Evolutionary conservation across 2,329 filamentous ascomycete species (phyloP).

Genomic region (Ascochyta clinopodiicola): DNA sequence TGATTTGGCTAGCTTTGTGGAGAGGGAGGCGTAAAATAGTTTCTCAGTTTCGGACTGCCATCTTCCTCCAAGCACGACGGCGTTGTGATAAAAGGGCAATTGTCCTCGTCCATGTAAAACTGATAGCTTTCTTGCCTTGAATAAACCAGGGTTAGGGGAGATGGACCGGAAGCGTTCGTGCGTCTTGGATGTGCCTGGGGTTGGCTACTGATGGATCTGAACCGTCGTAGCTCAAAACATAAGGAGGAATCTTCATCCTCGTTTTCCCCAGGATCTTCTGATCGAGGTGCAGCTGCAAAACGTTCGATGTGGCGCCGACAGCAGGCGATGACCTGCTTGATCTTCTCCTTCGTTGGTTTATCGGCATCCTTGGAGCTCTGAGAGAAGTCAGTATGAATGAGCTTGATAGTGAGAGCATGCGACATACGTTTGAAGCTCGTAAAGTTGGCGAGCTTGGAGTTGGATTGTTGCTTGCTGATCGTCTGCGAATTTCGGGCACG

Average conservation of each 20-base stretch:
- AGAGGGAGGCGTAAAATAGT: neutral
- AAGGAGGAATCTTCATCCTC: neutral
- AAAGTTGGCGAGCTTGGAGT: neutral
- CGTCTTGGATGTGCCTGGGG: neutral
- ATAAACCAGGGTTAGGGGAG: neutral
- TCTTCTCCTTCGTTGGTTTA: neutral
- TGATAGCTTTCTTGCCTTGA: constrained; percentile 5
- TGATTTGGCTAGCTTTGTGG: neutral
- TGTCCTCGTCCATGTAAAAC: constrained; percentile 15
- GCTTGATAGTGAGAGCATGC: neutral
- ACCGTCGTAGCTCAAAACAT: constrained; percentile 9
- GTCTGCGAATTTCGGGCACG: neutral
- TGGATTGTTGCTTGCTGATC: neutral
- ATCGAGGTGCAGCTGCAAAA: neutral
- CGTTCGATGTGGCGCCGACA: constrained; percentile 7
- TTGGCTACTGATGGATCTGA: neutral
- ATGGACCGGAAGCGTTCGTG: neutral
- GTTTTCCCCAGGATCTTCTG: neutral
- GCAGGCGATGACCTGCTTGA: constrained; percentile 11
- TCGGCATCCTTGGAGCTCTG: neutral
- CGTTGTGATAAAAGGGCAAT: constrained; percentile 12
- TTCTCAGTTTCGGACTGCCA: neutral
- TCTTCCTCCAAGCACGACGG: neutral
- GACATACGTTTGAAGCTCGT: constrained; percentile 2
- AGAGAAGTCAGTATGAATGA: neutral